These are phyloP conservation scores for Umbelopsis sp. DNA, from an alignment of 192 early-diverging fungal genomes.

Conservation along the genomic window DNA sequence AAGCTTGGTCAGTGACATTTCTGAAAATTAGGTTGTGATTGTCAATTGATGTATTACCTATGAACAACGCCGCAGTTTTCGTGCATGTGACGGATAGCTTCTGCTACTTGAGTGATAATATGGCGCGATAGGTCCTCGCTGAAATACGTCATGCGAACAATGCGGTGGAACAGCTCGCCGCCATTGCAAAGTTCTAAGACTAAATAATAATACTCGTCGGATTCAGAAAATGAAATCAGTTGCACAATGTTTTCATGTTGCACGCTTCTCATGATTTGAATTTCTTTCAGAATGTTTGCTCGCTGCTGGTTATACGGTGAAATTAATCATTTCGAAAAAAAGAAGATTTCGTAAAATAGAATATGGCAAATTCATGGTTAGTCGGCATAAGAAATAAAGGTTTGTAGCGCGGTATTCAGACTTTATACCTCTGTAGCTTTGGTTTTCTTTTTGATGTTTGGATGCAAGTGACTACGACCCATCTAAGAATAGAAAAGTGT, in stretches of 20 bases:
- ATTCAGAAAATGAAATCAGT: conserved; percentile 77
- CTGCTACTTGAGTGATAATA: conserved; percentile 84
- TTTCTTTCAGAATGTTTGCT: conserved; percentile 85
- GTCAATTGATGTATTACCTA: conserved; percentile 38
- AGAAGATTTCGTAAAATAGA: not conserved
- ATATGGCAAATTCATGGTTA: not conserved
- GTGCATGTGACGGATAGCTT: conserved; percentile 84
- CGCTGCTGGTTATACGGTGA: conserved; percentile 41
- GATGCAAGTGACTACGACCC: conserved; percentile 34
- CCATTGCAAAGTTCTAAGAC: conserved; percentile 80
- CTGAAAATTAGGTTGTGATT: not conserved
- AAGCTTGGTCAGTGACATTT: conserved; percentile 1
- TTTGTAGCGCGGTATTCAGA: not conserved
- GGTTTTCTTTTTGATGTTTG: conserved; percentile 41
- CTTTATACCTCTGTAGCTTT: conserved; percentile 37
- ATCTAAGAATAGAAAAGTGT: conserved; percentile 5
- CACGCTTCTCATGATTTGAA: conserved; percentile 80
- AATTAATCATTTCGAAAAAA: not conserved
- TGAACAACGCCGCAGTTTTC: conserved; percentile 78
- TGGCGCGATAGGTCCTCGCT: conserved; percentile 78
- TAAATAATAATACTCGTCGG: conserved; percentile 74
- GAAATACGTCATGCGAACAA: conserved; percentile 81
- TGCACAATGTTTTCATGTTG: conserved; percentile 77
- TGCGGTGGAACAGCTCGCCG: conserved; percentile 89
- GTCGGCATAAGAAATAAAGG: conserved; percentile 12